Percentiles rank a stretch among this genome's conserved stretches.
phyloP scores from a whole-genome alignment of 2,329 filamentous ascomycete species.

The Claviceps lovelessii region DNA sequence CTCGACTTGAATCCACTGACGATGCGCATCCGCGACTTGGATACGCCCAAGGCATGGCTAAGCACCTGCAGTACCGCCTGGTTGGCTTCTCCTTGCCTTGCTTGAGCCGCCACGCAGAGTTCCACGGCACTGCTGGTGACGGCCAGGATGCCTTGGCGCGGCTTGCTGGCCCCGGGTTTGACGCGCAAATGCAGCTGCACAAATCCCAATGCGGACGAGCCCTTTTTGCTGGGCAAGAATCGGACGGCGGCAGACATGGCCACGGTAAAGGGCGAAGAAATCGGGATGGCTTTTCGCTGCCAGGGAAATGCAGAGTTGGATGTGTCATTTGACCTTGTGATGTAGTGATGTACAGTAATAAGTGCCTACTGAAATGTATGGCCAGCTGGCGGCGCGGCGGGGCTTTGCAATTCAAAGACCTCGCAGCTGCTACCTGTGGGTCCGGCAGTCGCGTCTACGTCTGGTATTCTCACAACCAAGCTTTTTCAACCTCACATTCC shows the following conservation, averaged over 20 bases:
- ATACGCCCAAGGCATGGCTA: conserved; percentile 42
- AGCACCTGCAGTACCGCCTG: conserved; percentile 49
- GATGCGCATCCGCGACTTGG: conserved; percentile 50
- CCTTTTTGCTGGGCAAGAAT: conserved; percentile 34
- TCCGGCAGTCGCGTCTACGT: not conserved
- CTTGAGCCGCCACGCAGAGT: conserved; percentile 50
- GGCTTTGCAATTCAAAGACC: no score
- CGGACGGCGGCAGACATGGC: conserved; percentile 22
- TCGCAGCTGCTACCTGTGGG: not conserved
- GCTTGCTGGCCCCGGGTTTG: conserved; percentile 49
- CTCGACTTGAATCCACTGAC: conserved; percentile 48
- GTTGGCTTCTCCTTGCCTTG: conserved; percentile 55
- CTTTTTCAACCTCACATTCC: not conserved
- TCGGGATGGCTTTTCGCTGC: not conserved
- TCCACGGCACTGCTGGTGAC: conserved; percentile 45
- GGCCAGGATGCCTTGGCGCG: conserved; percentile 44
- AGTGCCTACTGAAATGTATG: no score
- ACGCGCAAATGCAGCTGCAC: conserved; percentile 52
- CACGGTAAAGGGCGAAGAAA: not conserved
- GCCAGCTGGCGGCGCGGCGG: not conserved
- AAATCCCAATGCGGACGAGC: conserved; percentile 24
- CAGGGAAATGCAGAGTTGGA: no score
- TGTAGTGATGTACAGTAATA: no score
- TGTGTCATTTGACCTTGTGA: no score
- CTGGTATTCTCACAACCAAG: not conserved